phyloP scores from a whole-genome alignment of 805 yeast species.

The Lipomyces yamanashiensis region DNA sequence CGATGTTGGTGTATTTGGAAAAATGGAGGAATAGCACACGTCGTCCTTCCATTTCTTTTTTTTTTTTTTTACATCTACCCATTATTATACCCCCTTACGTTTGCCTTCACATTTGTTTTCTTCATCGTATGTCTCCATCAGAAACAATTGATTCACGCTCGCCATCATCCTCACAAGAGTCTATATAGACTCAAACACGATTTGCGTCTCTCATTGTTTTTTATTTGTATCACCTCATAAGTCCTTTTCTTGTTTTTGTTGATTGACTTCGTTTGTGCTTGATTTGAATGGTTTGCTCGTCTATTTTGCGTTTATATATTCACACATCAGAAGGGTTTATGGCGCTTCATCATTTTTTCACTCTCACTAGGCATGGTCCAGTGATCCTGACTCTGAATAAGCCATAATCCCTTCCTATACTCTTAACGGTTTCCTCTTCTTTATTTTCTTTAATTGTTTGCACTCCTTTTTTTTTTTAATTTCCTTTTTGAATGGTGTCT shows the following conservation, averaged over 20 bases:
- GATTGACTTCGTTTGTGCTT: background rate
- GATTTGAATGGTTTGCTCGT: background rate
- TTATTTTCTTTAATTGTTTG: background rate
- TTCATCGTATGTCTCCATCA: background rate
- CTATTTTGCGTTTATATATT: background rate
- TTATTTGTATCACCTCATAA: constrained; percentile 1
- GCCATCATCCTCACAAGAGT: too few species aligned
- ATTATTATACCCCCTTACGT: background rate
- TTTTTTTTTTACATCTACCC: background rate
- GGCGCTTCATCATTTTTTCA: too few species aligned
- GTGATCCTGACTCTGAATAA: too few species aligned
- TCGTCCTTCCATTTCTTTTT: background rate
- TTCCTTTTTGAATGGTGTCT: background rate
- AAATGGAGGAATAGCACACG: constrained; percentile 44
- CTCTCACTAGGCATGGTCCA: too few species aligned
- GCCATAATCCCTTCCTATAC: background rate
- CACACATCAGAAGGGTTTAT: background rate
- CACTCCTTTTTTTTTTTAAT: background rate
- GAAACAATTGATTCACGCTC: background rate
- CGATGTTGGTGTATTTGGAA: constrained; percentile 45
- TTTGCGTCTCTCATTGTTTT: too few species aligned
- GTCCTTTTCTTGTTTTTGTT: background rate
- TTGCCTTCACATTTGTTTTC: background rate
- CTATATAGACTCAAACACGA: too few species aligned
- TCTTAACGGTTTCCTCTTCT: too few species aligned